phyloP scores from a whole-genome alignment of 2,329 filamentous ascomycete species.

The Chaetomiaceae sp. region DNA sequence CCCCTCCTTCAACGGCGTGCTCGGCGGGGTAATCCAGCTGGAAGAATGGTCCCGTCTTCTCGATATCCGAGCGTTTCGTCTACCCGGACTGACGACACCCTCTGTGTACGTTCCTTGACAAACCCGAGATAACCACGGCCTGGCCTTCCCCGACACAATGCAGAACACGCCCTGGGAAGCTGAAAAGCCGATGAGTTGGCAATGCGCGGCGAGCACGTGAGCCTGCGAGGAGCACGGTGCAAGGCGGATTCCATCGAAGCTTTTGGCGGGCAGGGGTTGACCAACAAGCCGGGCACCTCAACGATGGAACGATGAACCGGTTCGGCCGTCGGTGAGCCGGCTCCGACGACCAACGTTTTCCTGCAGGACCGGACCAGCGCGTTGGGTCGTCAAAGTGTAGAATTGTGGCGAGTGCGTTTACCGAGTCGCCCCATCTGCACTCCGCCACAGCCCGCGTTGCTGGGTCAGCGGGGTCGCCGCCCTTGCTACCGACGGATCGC shows the following conservation, averaged over 20 bases:
- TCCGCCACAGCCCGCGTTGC: constrained; percentile 34
- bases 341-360: constrained; percentile 3
- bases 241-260: no score
- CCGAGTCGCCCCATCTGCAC: constrained; percentile 24
- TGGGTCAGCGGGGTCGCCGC: constrained; percentile 11
- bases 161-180: not conserved
- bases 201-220: not conserved
- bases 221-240: constrained; percentile 7
- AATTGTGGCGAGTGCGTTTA: constrained; percentile 20
- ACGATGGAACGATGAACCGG: not conserved
- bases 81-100: no score
- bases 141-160: no score
- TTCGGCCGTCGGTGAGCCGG: constrained; percentile 6
- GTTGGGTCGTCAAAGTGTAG: constrained; percentile 10
- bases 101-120: no score
- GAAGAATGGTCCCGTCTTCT: no score
- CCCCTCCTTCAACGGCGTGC: no score
- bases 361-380: constrained; percentile 5
- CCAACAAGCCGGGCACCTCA: not conserved
- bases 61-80: no score
- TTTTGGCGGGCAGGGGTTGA: no score
- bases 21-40: no score
- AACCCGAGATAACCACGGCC: no score
- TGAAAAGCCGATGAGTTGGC: constrained; percentile 8
- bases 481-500: constrained; percentile 15